These are phyloP conservation scores for Fusarium sulawesiense DNA, from an alignment of 2,329 filamentous ascomycete genomes.

Conservation along the genomic window DNA sequence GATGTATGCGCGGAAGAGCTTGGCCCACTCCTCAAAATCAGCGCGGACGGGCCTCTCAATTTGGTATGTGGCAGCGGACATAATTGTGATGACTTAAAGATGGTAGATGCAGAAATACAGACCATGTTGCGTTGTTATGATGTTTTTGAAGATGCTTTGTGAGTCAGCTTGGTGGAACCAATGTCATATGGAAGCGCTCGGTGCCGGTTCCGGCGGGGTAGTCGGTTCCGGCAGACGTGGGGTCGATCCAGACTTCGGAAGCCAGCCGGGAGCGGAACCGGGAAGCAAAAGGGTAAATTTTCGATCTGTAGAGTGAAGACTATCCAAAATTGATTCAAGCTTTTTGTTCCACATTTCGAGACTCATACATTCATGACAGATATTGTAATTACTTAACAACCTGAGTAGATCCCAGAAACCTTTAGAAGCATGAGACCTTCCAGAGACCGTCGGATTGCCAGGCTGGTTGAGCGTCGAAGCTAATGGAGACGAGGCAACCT, in stretches of 20 bases:
- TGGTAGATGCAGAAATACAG: background rate
- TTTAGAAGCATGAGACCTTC: too few species aligned
- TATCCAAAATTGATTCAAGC: too few species aligned
- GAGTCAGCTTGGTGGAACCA: background rate
- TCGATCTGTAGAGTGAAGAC: too few species aligned
- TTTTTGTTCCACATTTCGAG: too few species aligned
- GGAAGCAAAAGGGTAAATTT: background rate
- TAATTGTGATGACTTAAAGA: rapidly evolving
- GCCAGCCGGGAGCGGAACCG: background rate
- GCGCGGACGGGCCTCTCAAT: slow-evolving; percentile 10
- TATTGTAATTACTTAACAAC: too few species aligned
- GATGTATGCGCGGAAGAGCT: slow-evolving; percentile 26
- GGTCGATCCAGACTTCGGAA: background rate
- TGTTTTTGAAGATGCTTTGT: background rate
- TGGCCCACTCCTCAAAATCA: slow-evolving; percentile 29
- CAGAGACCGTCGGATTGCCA: too few species aligned
- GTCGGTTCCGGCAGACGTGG: slow-evolving; percentile 11
- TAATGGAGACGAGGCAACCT: too few species aligned
- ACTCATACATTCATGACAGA: too few species aligned
- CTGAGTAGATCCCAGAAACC: too few species aligned
- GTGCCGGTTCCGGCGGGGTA: background rate
- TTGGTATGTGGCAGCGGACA: slow-evolving; percentile 7
- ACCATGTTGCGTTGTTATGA: too few species aligned
- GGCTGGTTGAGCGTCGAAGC: too few species aligned
- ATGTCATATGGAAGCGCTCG: background rate